Base-by-base conservation (phyloP, 139 green algal genomes). In the Chlorella sp. region DNA sequence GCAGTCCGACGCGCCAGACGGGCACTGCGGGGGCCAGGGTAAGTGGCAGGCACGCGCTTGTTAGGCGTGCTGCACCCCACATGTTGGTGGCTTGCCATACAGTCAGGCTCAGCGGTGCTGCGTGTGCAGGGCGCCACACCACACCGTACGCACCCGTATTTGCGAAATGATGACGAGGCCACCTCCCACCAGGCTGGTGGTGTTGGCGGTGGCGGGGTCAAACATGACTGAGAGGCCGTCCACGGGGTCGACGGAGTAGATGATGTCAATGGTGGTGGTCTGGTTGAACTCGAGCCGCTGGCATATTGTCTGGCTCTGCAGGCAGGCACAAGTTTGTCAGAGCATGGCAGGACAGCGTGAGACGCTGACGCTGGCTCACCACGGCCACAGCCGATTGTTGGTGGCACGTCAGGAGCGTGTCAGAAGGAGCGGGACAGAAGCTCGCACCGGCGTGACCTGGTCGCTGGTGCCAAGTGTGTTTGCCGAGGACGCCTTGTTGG, bases 151-250 rank as follows among this genome's bases (percentile, higher is more conserved):
- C 31, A 50, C 32, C 31, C 63, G 10, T 31, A 69, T 69, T 35
- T 69, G 31, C 3, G 63, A 69, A 3, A 29, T 69, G 27, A 69
- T 35, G 20, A 26, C 31, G 31, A 69, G 33, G 4, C 63, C 63
- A 31, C 23, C 63, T 14, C 63, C 63, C 2, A 26, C 33, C 31
- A 69, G 63, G 32, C 63, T 69, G 63, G 63, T 69, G 63, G 17
- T 35, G 27, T 50, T 27, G 22, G 63, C 63, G 2, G 63, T 69
- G 31, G 20, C 33, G 3, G 63, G 27, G 31, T 69, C 63, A 20
- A 14, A 69, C 31, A 69, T 50, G 5, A 69, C 63, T 20, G 32
- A 51, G 31, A 69, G 63, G 5, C 63, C 63, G 31, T 69, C 63
- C 10, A 50, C 33, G 5, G 63, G 63, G 32, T 69, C 22, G 31